These are phyloP conservation scores for Cryptosporidium felis DNA, from an alignment of 169 alveolate genomes.

Conservation along the genomic window DNA sequence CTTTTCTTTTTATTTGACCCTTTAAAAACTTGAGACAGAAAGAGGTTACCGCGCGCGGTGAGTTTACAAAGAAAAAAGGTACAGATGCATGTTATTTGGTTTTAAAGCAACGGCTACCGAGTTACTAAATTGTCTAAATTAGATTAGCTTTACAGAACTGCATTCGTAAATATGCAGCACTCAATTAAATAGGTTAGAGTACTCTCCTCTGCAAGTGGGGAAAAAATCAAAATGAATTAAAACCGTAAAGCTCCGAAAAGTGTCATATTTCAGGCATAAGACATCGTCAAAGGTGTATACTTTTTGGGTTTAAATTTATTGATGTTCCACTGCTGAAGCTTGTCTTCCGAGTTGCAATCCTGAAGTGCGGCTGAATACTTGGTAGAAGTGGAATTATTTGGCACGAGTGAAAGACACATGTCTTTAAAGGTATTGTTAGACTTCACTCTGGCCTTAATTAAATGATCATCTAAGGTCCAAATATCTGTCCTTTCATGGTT, in stretches of 20 bases:
- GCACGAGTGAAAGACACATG: slow-evolving; percentile 20
- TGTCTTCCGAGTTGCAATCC: not conserved
- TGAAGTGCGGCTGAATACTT: slow-evolving; percentile 5
- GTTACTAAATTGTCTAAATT: too few relatives aligned
- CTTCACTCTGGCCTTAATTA: not conserved
- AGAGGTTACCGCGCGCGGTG: not conserved
- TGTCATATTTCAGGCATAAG: not conserved
- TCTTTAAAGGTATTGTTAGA: not conserved
- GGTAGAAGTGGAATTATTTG: not conserved
- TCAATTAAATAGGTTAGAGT: too few relatives aligned
- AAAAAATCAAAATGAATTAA: too few relatives aligned
- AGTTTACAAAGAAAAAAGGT: too few relatives aligned
- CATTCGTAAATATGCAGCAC: too few relatives aligned
- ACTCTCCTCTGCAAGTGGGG: too few relatives aligned
- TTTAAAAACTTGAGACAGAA: slow-evolving; percentile 3
- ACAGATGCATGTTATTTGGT: too few relatives aligned
- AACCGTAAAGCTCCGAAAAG: too few relatives aligned
- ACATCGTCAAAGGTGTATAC: not conserved
- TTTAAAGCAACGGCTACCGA: too few relatives aligned
- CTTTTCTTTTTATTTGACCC: not conserved
- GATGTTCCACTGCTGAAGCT: slow-evolving; percentile 29
- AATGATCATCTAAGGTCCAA: slow-evolving; percentile 28
- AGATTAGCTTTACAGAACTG: too few relatives aligned
- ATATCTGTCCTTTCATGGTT: slow-evolving; percentile 4
- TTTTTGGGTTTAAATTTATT: not conserved